Evolutionary conservation across 2,329 filamentous ascomycete genomes (phyloP).

Genomic region (Neonectria neomacrospora): DNA sequence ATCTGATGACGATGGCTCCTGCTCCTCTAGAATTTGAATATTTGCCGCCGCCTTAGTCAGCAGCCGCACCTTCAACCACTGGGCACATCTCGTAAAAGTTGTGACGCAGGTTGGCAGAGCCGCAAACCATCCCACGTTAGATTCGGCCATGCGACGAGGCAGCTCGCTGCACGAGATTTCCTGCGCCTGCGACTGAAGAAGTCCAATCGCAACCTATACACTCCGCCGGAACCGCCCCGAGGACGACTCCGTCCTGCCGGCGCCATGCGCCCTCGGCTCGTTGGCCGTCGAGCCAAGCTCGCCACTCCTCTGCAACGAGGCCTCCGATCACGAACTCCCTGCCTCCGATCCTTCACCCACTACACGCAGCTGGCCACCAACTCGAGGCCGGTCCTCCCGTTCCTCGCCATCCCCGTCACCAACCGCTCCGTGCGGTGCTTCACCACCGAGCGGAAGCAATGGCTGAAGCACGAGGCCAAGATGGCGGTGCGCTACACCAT

Average conservation of each 20-base stretch:
- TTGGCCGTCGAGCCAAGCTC: conserved; percentile 45
- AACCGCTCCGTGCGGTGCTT: conserved; percentile 74
- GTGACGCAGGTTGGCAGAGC: conserved; percentile 20
- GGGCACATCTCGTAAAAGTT: conserved; percentile 28
- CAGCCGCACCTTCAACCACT: conserved; percentile 24
- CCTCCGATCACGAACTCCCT: conserved; percentile 33
- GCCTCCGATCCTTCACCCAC: conserved; percentile 43
- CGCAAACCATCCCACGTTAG: conserved; percentile 17
- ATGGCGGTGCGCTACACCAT: conserved; percentile 74
- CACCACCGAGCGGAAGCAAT: conserved; percentile 80
- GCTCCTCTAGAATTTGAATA: conserved; percentile 6
- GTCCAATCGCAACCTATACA: not conserved
- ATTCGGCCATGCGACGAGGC: conserved; percentile 17
- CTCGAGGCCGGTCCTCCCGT: conserved; percentile 56
- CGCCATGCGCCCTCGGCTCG: conserved; percentile 54
- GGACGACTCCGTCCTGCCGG: conserved; percentile 15
- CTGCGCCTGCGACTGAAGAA: not conserved
- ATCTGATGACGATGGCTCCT: conserved; percentile 6
- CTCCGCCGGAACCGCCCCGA: not conserved
- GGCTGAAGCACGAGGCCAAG: conserved; percentile 76
- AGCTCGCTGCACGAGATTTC: conserved; percentile 4
- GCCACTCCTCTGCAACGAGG: conserved; percentile 26
- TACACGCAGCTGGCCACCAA: conserved; percentile 46
- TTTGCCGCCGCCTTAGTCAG: conserved; percentile 34
- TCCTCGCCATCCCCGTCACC: conserved; percentile 59